Evolutionary conservation across 2,329 filamentous ascomycete genomes (phyloP).

Genomic region (Trichoderma sp.): DNA sequence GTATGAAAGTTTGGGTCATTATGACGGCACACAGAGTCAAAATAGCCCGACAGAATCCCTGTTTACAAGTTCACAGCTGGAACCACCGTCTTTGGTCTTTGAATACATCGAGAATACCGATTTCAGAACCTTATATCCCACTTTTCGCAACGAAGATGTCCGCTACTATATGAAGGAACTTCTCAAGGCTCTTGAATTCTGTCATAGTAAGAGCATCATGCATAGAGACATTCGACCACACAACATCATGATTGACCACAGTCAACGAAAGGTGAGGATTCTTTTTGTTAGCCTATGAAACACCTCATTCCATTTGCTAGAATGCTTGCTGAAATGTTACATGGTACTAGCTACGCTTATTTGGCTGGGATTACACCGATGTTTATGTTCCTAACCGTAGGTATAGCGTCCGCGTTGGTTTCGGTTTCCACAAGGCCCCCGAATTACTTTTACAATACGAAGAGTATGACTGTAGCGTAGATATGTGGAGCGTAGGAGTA

Average conservation of each 20-base stretch:
- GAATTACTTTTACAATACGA: conserved; percentile 97
- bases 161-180: conserved; percentile 97
- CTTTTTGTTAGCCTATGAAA: background rate
- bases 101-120: conserved; percentile 99
- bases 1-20: conserved; percentile 42
- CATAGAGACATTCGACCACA: conserved; percentile 98
- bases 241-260: conserved; percentile 99
- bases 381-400: conserved; percentile 98
- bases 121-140: conserved; percentile 93
- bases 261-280: conserved; percentile 76
- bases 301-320: background rate
- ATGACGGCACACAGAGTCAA: background rate
- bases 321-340: background rate
- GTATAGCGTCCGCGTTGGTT: conserved; percentile 96
- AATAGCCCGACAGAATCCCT: background rate
- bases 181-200: conserved; percentile 95
- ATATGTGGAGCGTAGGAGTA: conserved; percentile 98
- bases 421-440: conserved; percentile 95
- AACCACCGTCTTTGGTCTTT: conserved; percentile 95
- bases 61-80: conserved; percentile 63
- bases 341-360: conserved; percentile 71
- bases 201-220: conserved; percentile 99
- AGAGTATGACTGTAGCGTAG: conserved; percentile 97
- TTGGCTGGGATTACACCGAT: conserved; percentile 97
- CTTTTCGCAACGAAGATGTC: conserved; percentile 95